Evolutionary conservation across 2,329 filamentous ascomycete species (phyloP).

Genomic region (Xylariales sp.): DNA sequence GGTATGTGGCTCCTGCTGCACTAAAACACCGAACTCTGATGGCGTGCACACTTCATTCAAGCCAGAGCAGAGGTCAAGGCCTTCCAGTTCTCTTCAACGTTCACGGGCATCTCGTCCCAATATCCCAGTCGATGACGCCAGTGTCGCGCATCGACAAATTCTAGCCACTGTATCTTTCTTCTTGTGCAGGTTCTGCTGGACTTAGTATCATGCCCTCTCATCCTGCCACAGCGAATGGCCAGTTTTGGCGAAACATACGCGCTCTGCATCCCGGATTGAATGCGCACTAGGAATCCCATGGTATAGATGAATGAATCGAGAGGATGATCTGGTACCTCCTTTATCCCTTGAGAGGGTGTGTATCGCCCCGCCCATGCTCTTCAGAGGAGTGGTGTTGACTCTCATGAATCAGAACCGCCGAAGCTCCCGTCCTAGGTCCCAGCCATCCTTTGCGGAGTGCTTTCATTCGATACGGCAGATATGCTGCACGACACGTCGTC

Average conservation of each 20-base stretch:
- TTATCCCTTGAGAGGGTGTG: slow-evolving; percentile 72
- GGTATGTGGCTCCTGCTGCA: too few species aligned
- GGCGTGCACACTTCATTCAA: too few species aligned
- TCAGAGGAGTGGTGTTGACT: neutral
- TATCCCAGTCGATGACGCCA: slow-evolving; percentile 4
- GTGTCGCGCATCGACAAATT: slow-evolving; percentile 2
- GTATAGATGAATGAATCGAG: slow-evolving; percentile 14
- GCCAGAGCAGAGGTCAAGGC: too few species aligned
- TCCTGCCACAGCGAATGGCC: slow-evolving; percentile 5
- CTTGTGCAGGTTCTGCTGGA: too few species aligned
- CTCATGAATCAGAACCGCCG: slow-evolving; percentile 56
- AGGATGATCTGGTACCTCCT: slow-evolving; percentile 73
- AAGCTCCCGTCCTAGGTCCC: slow-evolving; percentile 61
- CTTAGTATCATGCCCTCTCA: slow-evolving; percentile 8
- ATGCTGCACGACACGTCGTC: slow-evolving; percentile 69
- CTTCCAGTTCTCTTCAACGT: too few species aligned
- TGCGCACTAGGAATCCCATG: neutral
- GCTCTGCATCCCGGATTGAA: neutral
- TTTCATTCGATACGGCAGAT: slow-evolving; percentile 66
- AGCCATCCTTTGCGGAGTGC: slow-evolving; percentile 60
- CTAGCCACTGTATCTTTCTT: slow-evolving; percentile 1
- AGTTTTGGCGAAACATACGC: slow-evolving; percentile 4
- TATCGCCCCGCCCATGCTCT: slow-evolving; percentile 18
- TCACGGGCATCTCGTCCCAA: too few species aligned
- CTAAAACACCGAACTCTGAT: too few species aligned